Conservation (phyloP, 2,329 filamentous ascomycete genomes). For the Coniella lustricola region DNA sequence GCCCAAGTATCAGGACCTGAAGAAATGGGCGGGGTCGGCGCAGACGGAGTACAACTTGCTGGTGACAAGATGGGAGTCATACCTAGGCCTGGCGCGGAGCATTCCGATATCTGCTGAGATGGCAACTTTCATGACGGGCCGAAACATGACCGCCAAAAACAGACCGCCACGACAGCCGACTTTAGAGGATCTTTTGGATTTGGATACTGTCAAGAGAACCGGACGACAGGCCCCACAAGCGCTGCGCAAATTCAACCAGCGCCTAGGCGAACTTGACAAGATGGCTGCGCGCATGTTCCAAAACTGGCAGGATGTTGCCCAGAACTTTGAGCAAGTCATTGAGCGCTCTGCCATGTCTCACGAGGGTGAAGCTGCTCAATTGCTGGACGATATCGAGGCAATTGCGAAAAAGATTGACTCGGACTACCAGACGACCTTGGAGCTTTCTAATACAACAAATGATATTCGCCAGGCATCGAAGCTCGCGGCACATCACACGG, state of each 20-base stretch:
- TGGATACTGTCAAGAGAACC: constrained; percentile 64
- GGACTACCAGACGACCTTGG: constrained; percentile 72
- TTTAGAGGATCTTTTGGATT: constrained; percentile 69
- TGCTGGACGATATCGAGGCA: constrained; percentile 79
- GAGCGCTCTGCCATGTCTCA: constrained; percentile 49
- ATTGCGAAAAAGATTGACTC: constrained; percentile 79
- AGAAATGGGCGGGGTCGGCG: constrained; percentile 62
- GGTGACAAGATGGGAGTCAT: constrained; percentile 59
- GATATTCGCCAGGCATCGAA: constrained; percentile 57
- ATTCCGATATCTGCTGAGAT: constrained; percentile 61
- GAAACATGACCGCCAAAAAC: constrained; percentile 32
- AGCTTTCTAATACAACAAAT: constrained; percentile 56
- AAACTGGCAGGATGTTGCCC: constrained; percentile 54
- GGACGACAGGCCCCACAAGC: constrained; percentile 56
- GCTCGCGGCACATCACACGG: constrained; percentile 56
- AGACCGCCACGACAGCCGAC: constrained; percentile 45
- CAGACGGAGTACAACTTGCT: constrained; percentile 61
- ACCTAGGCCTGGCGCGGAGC: constrained; percentile 56
- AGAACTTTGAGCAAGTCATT: constrained; percentile 54
- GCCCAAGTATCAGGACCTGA: constrained; percentile 62
- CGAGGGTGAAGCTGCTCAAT: constrained; percentile 55
- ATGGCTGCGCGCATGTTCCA: constrained; percentile 52
- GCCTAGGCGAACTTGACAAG: constrained; percentile 54
- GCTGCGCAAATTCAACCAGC: constrained; percentile 52
- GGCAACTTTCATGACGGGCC: constrained; percentile 56